Percentiles rank a stretch among this genome's conserved stretches.
phyloP scores from a whole-genome alignment of 2,329 filamentous ascomycete genomes.

The Diaporthe aspalathi region DNA sequence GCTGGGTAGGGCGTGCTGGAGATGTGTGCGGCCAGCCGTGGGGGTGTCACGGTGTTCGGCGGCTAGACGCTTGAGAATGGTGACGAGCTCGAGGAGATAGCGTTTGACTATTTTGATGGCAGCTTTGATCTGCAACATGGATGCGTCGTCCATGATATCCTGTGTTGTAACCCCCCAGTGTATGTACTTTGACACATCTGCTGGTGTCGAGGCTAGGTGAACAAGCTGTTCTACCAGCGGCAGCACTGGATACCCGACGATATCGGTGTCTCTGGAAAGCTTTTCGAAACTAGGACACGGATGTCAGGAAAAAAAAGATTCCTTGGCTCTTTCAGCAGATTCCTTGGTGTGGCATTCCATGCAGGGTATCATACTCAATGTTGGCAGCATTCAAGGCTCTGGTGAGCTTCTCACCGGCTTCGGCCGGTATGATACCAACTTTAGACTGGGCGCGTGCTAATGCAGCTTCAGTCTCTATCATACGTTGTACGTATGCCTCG shows the following conservation, averaged over 20 bases:
- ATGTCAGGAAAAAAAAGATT: background rate
- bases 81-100: constrained; percentile 56
- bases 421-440: constrained; percentile 58
- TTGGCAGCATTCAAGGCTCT: background rate
- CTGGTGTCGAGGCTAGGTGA: constrained; percentile 40
- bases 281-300: constrained; percentile 42
- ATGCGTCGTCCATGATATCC: constrained; percentile 68
- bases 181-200: constrained; percentile 52
- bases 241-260: constrained; percentile 66
- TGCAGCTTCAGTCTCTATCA: constrained; percentile 63
- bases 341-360: no score
- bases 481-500: constrained; percentile 58
- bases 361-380: background rate
- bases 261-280: constrained; percentile 62
- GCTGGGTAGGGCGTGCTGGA: constrained; percentile 61
- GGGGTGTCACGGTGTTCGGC: constrained; percentile 61
- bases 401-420: constrained; percentile 44
- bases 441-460: constrained; percentile 62
- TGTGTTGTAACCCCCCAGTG: constrained; percentile 71
- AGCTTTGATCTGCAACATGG: constrained; percentile 63
- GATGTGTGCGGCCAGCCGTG: constrained; percentile 68
- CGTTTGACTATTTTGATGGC: constrained; percentile 61
- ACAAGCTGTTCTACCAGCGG: constrained; percentile 60
- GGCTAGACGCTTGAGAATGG: constrained; percentile 55
- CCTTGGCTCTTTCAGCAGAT: no score